These are phyloP conservation scores for Cercophora samala DNA, from an alignment of 495 filamentous ascomycete genomes.

Conservation along the genomic window DNA sequence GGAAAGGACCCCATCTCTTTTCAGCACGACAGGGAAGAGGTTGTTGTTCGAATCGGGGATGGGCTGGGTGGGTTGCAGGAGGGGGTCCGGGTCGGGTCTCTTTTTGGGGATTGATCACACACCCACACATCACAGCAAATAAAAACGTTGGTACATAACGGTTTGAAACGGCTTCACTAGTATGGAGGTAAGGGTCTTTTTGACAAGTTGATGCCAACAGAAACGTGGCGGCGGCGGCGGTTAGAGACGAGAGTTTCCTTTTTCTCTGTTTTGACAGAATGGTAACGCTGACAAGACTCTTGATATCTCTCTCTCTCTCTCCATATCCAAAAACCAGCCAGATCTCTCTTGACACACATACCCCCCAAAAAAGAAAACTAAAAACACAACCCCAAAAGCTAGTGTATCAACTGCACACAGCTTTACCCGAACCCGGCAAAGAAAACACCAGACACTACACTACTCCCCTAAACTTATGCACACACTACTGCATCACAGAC, in stretches of 20 bases:
- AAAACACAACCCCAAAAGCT: too few relatives aligned
- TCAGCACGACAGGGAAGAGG: slow-evolving; percentile 6
- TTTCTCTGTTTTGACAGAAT: too few relatives aligned
- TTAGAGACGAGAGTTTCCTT: neutral
- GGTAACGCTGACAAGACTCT: neutral
- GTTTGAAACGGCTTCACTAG: neutral
- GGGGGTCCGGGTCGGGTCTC: too few relatives aligned
- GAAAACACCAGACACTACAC: too few relatives aligned
- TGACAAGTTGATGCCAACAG: neutral
- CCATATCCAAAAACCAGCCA: neutral
- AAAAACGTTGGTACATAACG: neutral
- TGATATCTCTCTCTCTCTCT: neutral
- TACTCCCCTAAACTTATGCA: too few relatives aligned
- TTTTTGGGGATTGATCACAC: neutral
- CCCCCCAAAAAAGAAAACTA: too few relatives aligned
- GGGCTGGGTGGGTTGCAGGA: too few relatives aligned
- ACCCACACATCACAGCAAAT: neutral
- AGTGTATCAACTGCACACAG: neutral
- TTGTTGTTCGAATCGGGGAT: neutral
- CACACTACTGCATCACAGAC: neutral
- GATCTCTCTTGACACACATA: neutral
- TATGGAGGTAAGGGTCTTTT: neutral
- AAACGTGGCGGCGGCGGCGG: neutral
- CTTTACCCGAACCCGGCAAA: neutral
- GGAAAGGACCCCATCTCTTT: slow-evolving; percentile 6